phyloP scores from a whole-genome alignment of 1,284 basidiomycete species.

The Thecaphora thlaspeos region DNA sequence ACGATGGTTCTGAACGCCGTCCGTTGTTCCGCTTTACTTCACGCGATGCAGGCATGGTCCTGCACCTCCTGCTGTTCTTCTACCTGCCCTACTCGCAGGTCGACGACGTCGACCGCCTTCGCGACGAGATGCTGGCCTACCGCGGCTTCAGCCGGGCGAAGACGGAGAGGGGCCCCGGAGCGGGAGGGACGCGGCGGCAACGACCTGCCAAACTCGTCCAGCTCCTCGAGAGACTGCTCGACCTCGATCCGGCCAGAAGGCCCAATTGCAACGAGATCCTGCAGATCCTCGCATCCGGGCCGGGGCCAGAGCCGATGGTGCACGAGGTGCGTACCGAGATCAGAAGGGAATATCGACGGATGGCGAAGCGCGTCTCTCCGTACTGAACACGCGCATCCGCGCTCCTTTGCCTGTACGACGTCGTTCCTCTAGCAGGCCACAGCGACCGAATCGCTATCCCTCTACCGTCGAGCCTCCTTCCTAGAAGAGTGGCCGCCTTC shows the following conservation, averaged over 20 bases:
- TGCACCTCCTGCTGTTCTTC: constrained; percentile 88
- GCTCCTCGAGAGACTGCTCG: constrained; percentile 71
- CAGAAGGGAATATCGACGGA: no score
- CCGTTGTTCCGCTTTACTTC: no score
- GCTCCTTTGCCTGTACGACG: no score
- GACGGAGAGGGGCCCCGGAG: background rate
- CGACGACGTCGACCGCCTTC: constrained; percentile 68
- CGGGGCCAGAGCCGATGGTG: no score
- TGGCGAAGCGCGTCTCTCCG: no score
- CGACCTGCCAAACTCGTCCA: constrained; percentile 70
- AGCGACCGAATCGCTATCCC: constrained; percentile 8
- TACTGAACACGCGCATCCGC: no score
- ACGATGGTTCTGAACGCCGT: no score
- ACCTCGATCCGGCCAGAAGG: constrained; percentile 65
- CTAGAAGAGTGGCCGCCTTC: no score
- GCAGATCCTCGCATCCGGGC: constrained; percentile 3
- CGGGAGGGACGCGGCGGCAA: constrained; percentile 67
- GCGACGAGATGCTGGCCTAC: constrained; percentile 74
- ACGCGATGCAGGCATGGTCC: constrained; percentile 81
- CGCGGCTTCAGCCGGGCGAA: constrained; percentile 63
- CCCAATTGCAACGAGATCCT: constrained; percentile 73
- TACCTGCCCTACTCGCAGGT: constrained; percentile 60
- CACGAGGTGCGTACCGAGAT: no score
- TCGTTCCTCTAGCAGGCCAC: no score
- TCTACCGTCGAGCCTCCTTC: constrained; percentile 5